Percentiles rank a stretch among this genome's conserved stretches.
Conservation (phyloP, 768 basidiomycete genomes). For the Atractiella rhizophila region DNA sequence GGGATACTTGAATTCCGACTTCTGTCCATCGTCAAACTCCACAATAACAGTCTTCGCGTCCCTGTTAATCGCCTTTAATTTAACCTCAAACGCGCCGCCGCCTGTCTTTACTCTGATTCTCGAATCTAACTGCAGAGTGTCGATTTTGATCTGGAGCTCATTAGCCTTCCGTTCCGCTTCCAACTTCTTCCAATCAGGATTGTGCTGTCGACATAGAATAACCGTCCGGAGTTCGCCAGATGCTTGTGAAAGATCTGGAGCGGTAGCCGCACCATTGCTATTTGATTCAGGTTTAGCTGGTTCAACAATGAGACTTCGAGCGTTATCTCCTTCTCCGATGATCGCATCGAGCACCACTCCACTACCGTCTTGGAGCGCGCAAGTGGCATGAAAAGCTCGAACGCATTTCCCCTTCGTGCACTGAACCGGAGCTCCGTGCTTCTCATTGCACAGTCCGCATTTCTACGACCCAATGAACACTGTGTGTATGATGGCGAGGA, state of each 20-base stretch:
- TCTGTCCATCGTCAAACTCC: slow-evolving; percentile 29
- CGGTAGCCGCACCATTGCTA: slow-evolving; percentile 50
- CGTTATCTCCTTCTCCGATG: slow-evolving; percentile 20
- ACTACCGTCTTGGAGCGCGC: slow-evolving; percentile 39
- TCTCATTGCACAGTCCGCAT: slow-evolving; percentile 60
- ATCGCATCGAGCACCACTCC: slow-evolving; percentile 16
- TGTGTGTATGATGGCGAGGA: neutral
- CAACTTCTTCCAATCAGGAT: slow-evolving; percentile 49
- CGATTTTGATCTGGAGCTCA: slow-evolving; percentile 41
- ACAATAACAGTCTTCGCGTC: slow-evolving; percentile 50
- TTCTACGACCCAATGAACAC: slow-evolving; percentile 24
- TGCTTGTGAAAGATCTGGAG: slow-evolving; percentile 31
- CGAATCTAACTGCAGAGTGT: slow-evolving; percentile 41
- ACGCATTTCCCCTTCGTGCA: slow-evolving; percentile 36
- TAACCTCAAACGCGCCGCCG: slow-evolving; percentile 66
- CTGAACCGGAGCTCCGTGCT: slow-evolving; percentile 24
- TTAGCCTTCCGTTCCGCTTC: slow-evolving; percentile 52
- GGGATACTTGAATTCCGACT: slow-evolving; percentile 3
- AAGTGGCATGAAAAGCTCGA: slow-evolving; percentile 32
- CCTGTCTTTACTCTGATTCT: slow-evolving; percentile 63
- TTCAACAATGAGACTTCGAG: too few relatives aligned
- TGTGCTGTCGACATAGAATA: slow-evolving; percentile 62
- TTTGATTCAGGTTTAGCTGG: slow-evolving; percentile 31
- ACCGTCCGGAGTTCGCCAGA: slow-evolving; percentile 26
- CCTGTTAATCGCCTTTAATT: slow-evolving; percentile 42